Base-by-base conservation (phyloP, 257 asterid genomes). In the Nicotiana obtusifolia region DNA sequence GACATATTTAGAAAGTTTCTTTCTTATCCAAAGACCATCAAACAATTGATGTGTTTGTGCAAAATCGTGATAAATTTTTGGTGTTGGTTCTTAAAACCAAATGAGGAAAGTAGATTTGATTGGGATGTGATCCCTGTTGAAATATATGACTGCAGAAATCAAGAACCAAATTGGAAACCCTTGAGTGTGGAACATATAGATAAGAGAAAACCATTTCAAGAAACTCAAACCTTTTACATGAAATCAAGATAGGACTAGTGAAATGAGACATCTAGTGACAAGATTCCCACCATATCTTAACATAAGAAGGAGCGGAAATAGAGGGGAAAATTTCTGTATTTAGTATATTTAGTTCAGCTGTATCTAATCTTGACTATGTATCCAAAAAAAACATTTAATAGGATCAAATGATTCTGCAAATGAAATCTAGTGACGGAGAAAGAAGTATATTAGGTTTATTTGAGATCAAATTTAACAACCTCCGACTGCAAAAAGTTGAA, bases 141-240 rank as follows among this genome's bases (percentile, higher is more conserved):
- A 87, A 85, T 91, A 86, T 90, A 92, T 80, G 97, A 92, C 98
- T 89, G 82, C 87, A 87, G 86, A 87, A 15, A 37, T 64, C 82
- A 80, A 10, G 22, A 64, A 35, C 76, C 87, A 83, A 85, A 89
- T 88, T 89, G 64, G 91, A 82, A 91, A 86, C 61, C 65, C 56
- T 71, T 76, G 81, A 69, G 65, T 22, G 77, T 52, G 59, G 53
- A 84, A 79, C 26, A 66, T 71, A 84, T 85, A 85, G 89, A 81
- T 61, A 66, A 80, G 20, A 68, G 15, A 66, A 81, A 84, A 83
- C 85, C 85, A 86, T 83, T 37, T 84, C 86, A 88, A 85, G 86
- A 86, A 86, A 86, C 85, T 3, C 13, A 3, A 47, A 69, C 24
- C 15, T 37, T 31, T 60, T 20, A 61, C 49, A 79, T 62, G 57